Base-by-base conservation (phyloP, 805 yeast genomes). In the Helenozyma rhizophorensis region DNA sequence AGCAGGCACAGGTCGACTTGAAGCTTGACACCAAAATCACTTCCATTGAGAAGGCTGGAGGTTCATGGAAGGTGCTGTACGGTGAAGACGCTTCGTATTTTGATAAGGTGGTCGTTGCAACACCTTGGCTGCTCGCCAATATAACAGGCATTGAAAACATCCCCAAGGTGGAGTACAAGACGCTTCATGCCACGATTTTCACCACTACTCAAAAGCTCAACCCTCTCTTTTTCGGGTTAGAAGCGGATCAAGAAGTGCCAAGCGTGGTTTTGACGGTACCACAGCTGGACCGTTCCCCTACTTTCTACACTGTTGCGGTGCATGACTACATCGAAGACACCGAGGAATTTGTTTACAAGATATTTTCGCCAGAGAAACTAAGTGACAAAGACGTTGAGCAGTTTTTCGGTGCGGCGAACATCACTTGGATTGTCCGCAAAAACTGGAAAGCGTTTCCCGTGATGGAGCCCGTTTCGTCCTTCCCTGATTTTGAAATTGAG, bases 381-480 rank as follows among this genome's bases (percentile, higher is more conserved):
- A 17, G 16, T 21, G 19, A 17, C 19, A 8, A 17, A 6, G 19
- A 17, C 19, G 8, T 17, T 17, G 19, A 17, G 19, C 8, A 32
- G 14, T 28, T 32, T 16, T n/a, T 4, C 9, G 9, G 11, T 10
- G 30, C 9, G 4, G 25, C 28, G 3, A 22, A 16, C 9, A 16
- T 32, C 12, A 39, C 2, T 40, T 43, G 21, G 42, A 34, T 47
- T n/a, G 46, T 51, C 32, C 47, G 50, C 21, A 64, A 71, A 34
- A 27, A 40, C 7, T 72, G 77, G 77, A 32, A 52, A 12, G 56
- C 75, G 15, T 72, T 69, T 36, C 78, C 78, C 2, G 45, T 51
- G 12, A 47, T 70, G 23, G 40, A 9, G 2, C 65, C 74, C 2
- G 39, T 45, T 1, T 23, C 21, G 4, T 22, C 43, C 3, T 59